Evolutionary conservation across 768 basidiomycete species (phyloP), one percentile per base, ranked within the genome.

Genomic region (Phaeotremella fagi): DNA sequence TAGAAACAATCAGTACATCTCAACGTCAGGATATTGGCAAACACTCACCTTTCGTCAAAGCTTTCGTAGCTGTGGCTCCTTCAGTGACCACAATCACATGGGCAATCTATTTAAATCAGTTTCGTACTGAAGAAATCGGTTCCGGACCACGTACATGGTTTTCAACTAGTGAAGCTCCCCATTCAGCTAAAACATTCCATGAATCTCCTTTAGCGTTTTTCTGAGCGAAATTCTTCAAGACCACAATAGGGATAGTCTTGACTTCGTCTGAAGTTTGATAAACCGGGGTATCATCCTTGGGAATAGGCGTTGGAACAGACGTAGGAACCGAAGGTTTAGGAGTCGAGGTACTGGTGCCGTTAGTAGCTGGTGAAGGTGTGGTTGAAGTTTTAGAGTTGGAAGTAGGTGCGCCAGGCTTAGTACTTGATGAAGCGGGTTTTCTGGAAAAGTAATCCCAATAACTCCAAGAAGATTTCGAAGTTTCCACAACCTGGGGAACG

Each of bases 51-150:
- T 85, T 86, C 0, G 88, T 83, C 5, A 98, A 76, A n/a, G 81
- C 78, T 69, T 90, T 95, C 1, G 83, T 79, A 52, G 92, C 86
- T 63, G 90, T 90, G 24, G 87, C 82, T 61, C 90, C 90, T 69
- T 98, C 89, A 62, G 88, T 88, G 38, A 91, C 77, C 28, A 98
- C 83, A 44, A 99, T 78, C 42, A 95, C 90, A 73, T 98, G 92
- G 0, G 94, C 94, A 52, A 89, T 78, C 88, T 90, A 56, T 22
- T 4, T 44, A n/a, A n/a, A n/a, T n/a, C 27, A 33, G 48, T 23
- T 7, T 14, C 22, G 38, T 12, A 20, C 38, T 6, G 24, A 25
- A 20, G 1, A 42, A n/a, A 1, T 9, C 37, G 15, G n/a, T 11
- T 14, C 4, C 12, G n/a, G 16, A 14, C 14, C n/a, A 38, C 61